Base-by-base conservation (phyloP, 1,139 yeast genomes). In the Candida sp. region DNA sequence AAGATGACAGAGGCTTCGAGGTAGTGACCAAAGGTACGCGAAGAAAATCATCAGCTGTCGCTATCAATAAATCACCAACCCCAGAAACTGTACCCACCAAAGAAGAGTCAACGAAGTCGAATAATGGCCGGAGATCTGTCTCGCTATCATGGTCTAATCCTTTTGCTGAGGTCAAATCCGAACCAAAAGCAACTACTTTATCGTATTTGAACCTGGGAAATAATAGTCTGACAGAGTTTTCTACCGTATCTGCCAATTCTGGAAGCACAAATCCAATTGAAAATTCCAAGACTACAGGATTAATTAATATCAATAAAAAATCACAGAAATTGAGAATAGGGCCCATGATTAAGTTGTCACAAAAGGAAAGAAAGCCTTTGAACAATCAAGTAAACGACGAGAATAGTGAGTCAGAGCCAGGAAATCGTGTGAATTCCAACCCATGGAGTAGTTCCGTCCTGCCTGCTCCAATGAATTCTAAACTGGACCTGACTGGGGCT, bases 341-440 rank as follows among this genome's bases (percentile, higher is more conserved):
- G 0, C 74, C 76, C 1, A 59, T 64, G 1, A 48, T 59, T 23
- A 65, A 67, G 49, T 52, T 77, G 6, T 77, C 84, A 2, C 84
- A 79, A 50, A 77, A 76, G 52, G 82, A 79, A 53, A 57, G 83
- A 25, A 75, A 74, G 54, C 70, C 65, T 45, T 52, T 60, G 36
- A 58, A 51, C 5, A 38, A 29, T 15, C 12, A 9, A 12, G 27
- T 11, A 15, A 36, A 22, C 32, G 8, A 22, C 21, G 39, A 32
- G 3, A 19, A 9, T n/a, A 19, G n/a, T n/a, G 22, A 15, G 21
- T 9, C 21, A 6, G 25, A 15, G 9, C 22, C 12, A 22, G 15
- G n/a, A 11, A 11, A 23, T 25, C 30, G 30, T 12, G 23, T 25
- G n/a, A 6, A 19, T n/a, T 25, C 23, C 12, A 37, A 37, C 11